Percentiles rank a stretch among this genome's conserved stretches.
Conservation (phyloP, 2,329 filamentous ascomycete species). For the Graphiopsis chlorocephala region DNA sequence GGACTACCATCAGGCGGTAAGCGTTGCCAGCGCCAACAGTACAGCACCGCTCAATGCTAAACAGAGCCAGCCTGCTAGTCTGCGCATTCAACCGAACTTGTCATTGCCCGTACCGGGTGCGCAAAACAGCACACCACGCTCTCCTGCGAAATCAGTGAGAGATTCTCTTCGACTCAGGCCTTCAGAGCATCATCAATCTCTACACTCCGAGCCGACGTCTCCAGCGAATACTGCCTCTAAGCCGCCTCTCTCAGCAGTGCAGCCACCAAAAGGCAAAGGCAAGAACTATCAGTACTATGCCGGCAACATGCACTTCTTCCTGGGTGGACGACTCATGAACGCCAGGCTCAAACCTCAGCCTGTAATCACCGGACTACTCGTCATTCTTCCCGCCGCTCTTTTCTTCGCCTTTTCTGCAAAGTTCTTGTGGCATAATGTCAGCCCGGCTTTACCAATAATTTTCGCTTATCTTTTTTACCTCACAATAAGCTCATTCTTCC, state of each 20-base stretch:
- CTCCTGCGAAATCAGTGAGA: slow-evolving; percentile 24
- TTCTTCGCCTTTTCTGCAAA: slow-evolving; percentile 85
- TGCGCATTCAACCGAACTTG: slow-evolving; percentile 8
- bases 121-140: slow-evolving; percentile 10
- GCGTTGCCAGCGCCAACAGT: slow-evolving; percentile 71
- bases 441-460: slow-evolving; percentile 80
- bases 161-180: slow-evolving; percentile 27
- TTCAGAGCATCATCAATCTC: slow-evolving; percentile 52
- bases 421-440: slow-evolving; percentile 82
- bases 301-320: slow-evolving; percentile 87
- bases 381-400: slow-evolving; percentile 73
- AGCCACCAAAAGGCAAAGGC: slow-evolving; percentile 39
- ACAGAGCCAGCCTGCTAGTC: slow-evolving; percentile 1
- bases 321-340: slow-evolving; percentile 84
- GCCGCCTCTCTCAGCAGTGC: not conserved
- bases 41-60: slow-evolving; percentile 66
- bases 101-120: not conserved
- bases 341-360: slow-evolving; percentile 85
- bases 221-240: slow-evolving; percentile 41
- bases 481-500: slow-evolving; percentile 88
- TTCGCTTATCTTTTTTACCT: slow-evolving; percentile 92
- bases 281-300: slow-evolving; percentile 90
- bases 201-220: slow-evolving; percentile 77
- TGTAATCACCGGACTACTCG: slow-evolving; percentile 74
- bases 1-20: slow-evolving; percentile 48